Evolutionary conservation across 176 grass and related monocot species (phyloP).

Genomic region (Triticum urartu): DNA sequence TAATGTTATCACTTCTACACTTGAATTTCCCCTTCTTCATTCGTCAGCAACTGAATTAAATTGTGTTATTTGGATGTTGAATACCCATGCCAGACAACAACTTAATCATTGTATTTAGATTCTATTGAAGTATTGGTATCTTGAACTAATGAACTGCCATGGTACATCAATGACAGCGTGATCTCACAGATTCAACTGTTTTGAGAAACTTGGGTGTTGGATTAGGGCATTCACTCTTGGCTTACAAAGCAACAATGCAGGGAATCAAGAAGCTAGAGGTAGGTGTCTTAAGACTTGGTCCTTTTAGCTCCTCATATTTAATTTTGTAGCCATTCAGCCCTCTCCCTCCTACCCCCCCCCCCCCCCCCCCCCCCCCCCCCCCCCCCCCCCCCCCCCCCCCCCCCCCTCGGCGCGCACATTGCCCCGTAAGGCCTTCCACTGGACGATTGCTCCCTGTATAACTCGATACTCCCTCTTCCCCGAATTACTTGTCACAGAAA

Average conservation of each 20-base stretch:
- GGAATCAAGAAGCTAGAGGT: slow-evolving; percentile 97
- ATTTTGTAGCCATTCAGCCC: background rate
- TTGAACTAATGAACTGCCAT: slow-evolving; percentile 25
- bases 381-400: too few species aligned
- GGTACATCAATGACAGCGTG: slow-evolving; percentile 54
- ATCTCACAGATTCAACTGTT: slow-evolving; percentile 96
- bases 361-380: background rate
- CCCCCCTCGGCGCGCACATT: too few species aligned
- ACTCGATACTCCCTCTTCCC: background rate
- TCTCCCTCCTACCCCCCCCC: background rate
- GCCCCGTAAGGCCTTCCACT: too few species aligned
- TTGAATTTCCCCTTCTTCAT: background rate
- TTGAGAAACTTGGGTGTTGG: slow-evolving; percentile 91
- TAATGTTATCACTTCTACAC: slow-evolving; percentile 14
- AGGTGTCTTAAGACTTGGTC: background rate
- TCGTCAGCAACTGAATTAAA: background rate
- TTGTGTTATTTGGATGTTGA: background rate
- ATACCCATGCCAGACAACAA: background rate
- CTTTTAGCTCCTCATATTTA: slow-evolving; percentile 16
- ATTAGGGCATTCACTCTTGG: slow-evolving; percentile 86
- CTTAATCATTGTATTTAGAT: background rate
- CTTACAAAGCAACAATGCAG: slow-evolving; percentile 80
- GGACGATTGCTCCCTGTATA: too few species aligned
- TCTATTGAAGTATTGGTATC: background rate
- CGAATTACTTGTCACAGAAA: too few species aligned